Evolutionary conservation across 1,139 yeast species (phyloP).

Genomic region (Magnusiomyces suaveolens): DNA sequence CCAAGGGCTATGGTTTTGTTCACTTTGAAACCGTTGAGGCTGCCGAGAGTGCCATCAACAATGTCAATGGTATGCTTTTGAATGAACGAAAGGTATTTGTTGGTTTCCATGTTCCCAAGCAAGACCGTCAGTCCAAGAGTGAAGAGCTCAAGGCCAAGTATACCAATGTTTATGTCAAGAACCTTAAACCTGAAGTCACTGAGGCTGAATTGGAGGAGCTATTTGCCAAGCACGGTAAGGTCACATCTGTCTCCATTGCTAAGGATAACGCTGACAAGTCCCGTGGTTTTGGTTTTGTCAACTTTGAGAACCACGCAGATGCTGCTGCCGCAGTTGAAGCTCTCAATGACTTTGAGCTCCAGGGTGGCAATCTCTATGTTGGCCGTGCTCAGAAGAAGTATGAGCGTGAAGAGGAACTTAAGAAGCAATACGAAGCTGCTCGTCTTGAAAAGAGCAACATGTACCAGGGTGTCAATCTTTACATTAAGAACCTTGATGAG

Average conservation of each 20-base stretch:
- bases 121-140: slow-evolving; percentile 90
- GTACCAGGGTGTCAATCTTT: slow-evolving; percentile 96
- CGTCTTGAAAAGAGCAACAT: slow-evolving; percentile 87
- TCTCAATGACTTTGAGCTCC: slow-evolving; percentile 77
- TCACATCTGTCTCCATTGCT: slow-evolving; percentile 79
- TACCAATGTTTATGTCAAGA: slow-evolving; percentile 93
- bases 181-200: slow-evolving; percentile 66
- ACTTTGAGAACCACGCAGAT: slow-evolving; percentile 76
- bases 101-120: slow-evolving; percentile 86
- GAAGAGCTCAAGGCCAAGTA: slow-evolving; percentile 87
- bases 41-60: slow-evolving; percentile 92
- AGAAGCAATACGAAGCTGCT: slow-evolving; percentile 88
- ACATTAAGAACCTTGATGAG: slow-evolving; percentile 94
- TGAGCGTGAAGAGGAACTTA: slow-evolving; percentile 95
- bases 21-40: slow-evolving; percentile 92
- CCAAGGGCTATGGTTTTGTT: slow-evolving; percentile 96
- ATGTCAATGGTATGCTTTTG: slow-evolving; percentile 96
- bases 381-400: slow-evolving; percentile 99
- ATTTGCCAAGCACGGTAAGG: slow-evolving; percentile 65
- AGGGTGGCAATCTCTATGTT: slow-evolving; percentile 80
- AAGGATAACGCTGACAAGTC: slow-evolving; percentile 82
- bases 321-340: slow-evolving; percentile 90
- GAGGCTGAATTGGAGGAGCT: slow-evolving; percentile 59
- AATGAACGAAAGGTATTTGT: slow-evolving; percentile 95
- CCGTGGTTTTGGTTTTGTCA: slow-evolving; percentile 93